Evolutionary conservation across 257 asterid genomes (phyloP).

Genomic region (Capsicum pubescens): DNA sequence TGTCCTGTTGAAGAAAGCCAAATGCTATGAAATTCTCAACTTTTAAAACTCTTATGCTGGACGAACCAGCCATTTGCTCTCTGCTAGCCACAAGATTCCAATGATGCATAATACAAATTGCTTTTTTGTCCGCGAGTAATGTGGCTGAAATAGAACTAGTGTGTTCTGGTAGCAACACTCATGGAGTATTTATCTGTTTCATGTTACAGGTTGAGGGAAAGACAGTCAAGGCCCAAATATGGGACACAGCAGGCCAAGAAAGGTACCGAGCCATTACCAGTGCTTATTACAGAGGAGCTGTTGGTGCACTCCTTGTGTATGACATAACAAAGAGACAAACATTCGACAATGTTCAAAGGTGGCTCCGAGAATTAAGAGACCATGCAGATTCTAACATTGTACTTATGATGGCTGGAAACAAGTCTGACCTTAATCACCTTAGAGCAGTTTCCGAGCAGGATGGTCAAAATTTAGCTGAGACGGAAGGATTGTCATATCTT

Average conservation of each 20-base stretch:
- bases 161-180: background rate
- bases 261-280: conserved; percentile 35
- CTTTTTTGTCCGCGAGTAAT: background rate
- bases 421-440: conserved; percentile 32
- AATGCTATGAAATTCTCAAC: background rate
- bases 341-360: conserved; percentile 32
- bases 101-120: background rate
- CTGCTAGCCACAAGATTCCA: background rate
- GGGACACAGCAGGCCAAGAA: conserved; percentile 39
- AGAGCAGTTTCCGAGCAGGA: conserved; percentile 32
- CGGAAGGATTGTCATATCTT: conserved; percentile 31
- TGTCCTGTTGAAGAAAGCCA: background rate
- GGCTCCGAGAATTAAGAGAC: conserved; percentile 38
- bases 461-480: conserved; percentile 32
- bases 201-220: conserved; percentile 32
- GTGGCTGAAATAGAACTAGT: background rate
- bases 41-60: background rate
- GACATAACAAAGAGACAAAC: conserved; percentile 36
- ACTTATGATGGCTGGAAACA: conserved; percentile 35
- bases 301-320: conserved; percentile 35
- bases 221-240: conserved; percentile 34
- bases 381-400: conserved; percentile 36
- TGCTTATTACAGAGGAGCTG: conserved; percentile 37
- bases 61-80: background rate
- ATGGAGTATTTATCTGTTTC: background rate